phyloP scores from a whole-genome alignment of 176 grass and related monocot species.

The Raddia guianensis region DNA sequence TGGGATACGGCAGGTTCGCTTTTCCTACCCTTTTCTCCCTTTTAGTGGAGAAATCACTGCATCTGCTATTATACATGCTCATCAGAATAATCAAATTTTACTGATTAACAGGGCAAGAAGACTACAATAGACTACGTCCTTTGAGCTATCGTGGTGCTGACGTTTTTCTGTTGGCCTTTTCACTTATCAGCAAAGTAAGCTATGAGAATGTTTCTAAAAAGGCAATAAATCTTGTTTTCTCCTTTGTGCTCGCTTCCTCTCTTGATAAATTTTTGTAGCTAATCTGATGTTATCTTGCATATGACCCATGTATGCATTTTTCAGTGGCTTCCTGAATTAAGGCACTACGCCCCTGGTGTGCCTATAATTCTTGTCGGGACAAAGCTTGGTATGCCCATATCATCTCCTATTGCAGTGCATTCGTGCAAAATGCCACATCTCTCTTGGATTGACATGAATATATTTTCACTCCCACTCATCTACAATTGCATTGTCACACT shows the following conservation, averaged over 20 bases:
- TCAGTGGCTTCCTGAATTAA: constrained; percentile 82
- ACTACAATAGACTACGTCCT: constrained; percentile 37
- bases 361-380: constrained; percentile 75
- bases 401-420: constrained; percentile 22
- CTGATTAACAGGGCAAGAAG: constrained; percentile 27
- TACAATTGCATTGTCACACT: not conserved
- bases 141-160: constrained; percentile 39
- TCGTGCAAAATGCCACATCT: not conserved
- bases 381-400: constrained; percentile 59
- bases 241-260: not conserved
- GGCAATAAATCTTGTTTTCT: constrained; percentile 29
- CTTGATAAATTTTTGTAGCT: constrained; percentile 6
- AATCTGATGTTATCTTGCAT: constrained; percentile 12
- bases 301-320: constrained; percentile 9
- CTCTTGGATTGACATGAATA: not conserved
- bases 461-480: not conserved
- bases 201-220: constrained; percentile 47
- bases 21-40: not conserved
- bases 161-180: constrained; percentile 43
- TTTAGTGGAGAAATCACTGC: not conserved
- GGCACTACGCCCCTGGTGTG: constrained; percentile 81
- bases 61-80: not conserved
- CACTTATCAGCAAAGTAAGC: constrained; percentile 35
- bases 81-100: not conserved
- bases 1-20: constrained; percentile 56